phyloP scores from a whole-genome alignment of 805 yeast species.

The Ogataea populi-albae region DNA sequence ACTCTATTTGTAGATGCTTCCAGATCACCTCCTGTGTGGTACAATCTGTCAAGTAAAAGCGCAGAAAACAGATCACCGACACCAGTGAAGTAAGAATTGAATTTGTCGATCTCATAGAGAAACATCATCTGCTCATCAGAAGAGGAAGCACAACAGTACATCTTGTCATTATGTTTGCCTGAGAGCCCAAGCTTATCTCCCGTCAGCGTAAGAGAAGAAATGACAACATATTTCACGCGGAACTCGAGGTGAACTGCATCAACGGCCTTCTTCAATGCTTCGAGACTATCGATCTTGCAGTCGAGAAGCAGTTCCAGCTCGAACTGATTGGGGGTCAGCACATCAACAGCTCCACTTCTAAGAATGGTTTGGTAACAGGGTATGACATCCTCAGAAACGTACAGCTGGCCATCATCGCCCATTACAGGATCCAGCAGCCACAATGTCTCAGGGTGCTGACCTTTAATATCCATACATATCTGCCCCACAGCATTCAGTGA shows the following conservation, averaged over 20 bases:
- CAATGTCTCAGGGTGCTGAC: conserved; percentile 31
- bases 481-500: conserved; percentile 44
- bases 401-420: conserved; percentile 74
- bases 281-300: conserved; percentile 39
- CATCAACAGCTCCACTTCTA: conserved; percentile 49
- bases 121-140: conserved; percentile 17
- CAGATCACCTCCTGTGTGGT: conserved; percentile 24
- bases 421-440: conserved; percentile 77
- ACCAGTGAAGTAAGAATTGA: conserved; percentile 87
- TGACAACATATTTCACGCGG: conserved; percentile 57
- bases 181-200: conserved; percentile 17
- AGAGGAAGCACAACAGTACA: conserved; percentile 48
- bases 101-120: conserved; percentile 52
- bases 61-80: conserved; percentile 93
- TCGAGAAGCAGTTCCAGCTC: conserved; percentile 67
- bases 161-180: conserved; percentile 16
- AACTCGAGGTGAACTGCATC: conserved; percentile 44
- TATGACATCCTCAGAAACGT: conserved; percentile 57
- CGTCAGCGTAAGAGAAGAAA: conserved; percentile 50
- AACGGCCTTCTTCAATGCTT: conserved; percentile 46
- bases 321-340: conserved; percentile 88
- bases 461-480: conserved; percentile 35
- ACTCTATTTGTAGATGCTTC: conserved; percentile 49
- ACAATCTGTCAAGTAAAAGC: conserved; percentile 61
- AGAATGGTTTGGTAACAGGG: conserved; percentile 55